Evolutionary conservation across 83 land plant genomes (phyloP), one percentile per base, ranked within the genome.

Genomic region (Diphasiastrum complanatum): DNA sequence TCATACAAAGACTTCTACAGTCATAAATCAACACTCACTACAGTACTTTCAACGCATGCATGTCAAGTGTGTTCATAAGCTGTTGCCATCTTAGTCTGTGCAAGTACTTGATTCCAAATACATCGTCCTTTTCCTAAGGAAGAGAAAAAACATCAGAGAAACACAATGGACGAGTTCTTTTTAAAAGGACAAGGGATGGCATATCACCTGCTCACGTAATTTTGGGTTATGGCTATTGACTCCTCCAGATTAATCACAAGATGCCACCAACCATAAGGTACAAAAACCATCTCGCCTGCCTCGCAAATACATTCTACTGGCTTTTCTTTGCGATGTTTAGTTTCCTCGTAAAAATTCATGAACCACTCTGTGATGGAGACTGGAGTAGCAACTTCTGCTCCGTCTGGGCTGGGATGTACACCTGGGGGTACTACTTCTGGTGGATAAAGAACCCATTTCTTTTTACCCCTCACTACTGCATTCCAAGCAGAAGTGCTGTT

Each of bases 261-360:
- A 73, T 91, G 95, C 97, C 97, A 91, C 97, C 97, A 91, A 16
- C 97, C 97, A 66, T 81, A 75, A 1, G 97, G 97, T 61, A 91
- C 87, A 78, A 85, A 91, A 28, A 87, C 75, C 14, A 91, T 85
- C 63, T 91, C 97, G 19, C 97, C 97, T 2, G 84, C 90, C 60
- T 71, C 81, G 64, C 97, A 91, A 33, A 91, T 79, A 52, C 97
- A 91, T 64, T 91, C 95, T 20, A 91, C 70, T 2, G 97, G 97
- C 60, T 71, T 87, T 69, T 66, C 83, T 63, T 79, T 74, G 72
- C 81, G 75, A 27, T 64, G 77, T 61, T 72, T 80, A 26, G 91
- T 77, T 48, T 65, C 80, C 8, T 54, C 76, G 67, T 91, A 91
- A 47, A 87, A 91, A 63, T 91, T 91, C 97, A 91, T 91, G 64